Percentiles rank a stretch among this genome's conserved stretches.
These are phyloP conservation scores for Hypoxylon sp. DNA, from an alignment of 2,329 filamentous ascomycete genomes.

Conservation along the genomic window DNA sequence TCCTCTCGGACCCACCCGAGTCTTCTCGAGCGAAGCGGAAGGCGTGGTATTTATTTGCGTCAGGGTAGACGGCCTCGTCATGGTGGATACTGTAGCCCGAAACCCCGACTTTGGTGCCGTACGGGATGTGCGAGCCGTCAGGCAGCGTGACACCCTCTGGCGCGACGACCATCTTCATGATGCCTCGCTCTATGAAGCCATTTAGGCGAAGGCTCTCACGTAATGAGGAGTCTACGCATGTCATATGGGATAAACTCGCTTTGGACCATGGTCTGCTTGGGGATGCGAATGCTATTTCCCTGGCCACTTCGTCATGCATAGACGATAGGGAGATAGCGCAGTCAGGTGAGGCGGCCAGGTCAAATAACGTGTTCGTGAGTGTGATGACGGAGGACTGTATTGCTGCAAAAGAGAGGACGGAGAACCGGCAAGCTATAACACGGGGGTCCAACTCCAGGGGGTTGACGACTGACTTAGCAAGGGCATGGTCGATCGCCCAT, in stretches of 20 bases:
- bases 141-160: conserved; percentile 55
- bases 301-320: conserved; percentile 57
- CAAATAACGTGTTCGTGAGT: conserved; percentile 57
- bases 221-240: conserved; percentile 59
- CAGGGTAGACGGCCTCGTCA: conserved; percentile 54
- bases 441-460: conserved; percentile 51
- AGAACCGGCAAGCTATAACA: conserved; percentile 55
- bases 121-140: conserved; percentile 54
- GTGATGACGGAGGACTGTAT: conserved; percentile 60
- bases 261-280: conserved; percentile 53
- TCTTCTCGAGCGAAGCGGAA: conserved; percentile 56
- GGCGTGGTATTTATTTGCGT: conserved; percentile 55
- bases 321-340: conserved; percentile 46
- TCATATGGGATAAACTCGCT: conserved; percentile 55
- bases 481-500: conserved; percentile 58
- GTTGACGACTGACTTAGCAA: conserved; percentile 48
- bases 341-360: conserved; percentile 54
- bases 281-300: conserved; percentile 42
- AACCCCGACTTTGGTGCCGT: conserved; percentile 56
- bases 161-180: conserved; percentile 57
- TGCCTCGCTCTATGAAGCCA: conserved; percentile 56
- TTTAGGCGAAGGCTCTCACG: conserved; percentile 61
- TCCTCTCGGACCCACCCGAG: conserved; percentile 23
- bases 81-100: conserved; percentile 55
- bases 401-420: conserved; percentile 56